These are phyloP conservation scores for Amylostereum chailletii DNA, from an alignment of 1,284 basidiomycete species.

Conservation along the genomic window DNA sequence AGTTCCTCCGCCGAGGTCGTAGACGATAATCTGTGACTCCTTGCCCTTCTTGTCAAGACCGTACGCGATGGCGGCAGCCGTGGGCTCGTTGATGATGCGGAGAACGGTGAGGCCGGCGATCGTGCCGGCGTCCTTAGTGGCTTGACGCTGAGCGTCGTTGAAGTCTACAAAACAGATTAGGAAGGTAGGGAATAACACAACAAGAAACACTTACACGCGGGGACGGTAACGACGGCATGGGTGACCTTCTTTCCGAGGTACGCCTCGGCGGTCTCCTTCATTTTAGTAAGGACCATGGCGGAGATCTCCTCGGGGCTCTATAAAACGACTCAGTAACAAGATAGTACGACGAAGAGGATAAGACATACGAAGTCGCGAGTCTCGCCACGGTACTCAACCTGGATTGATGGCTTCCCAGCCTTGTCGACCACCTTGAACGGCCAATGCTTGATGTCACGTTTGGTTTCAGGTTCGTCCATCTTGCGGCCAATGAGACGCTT, in stretches of 20 bases:
- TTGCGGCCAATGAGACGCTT: constrained; percentile 95
- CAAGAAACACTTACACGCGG: constrained; percentile 58
- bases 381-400: constrained; percentile 83
- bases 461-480: constrained; percentile 70
- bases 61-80: constrained; percentile 96
- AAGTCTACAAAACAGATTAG: constrained; percentile 48
- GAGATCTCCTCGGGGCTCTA: constrained; percentile 84
- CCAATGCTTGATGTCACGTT: constrained; percentile 84
- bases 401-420: constrained; percentile 79
- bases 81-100: constrained; percentile 99
- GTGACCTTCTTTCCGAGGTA: constrained; percentile 96
- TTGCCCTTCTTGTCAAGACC: constrained; percentile 95
- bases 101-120: constrained; percentile 95
- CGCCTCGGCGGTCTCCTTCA: constrained; percentile 99
- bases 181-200: neutral
- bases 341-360: neutral
- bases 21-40: constrained; percentile 95
- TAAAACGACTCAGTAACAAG: neutral
- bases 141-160: constrained; percentile 98
- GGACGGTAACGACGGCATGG: constrained; percentile 96
- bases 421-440: constrained; percentile 79
- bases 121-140: constrained; percentile 96
- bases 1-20: constrained; percentile 80
- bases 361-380: constrained; percentile 66
- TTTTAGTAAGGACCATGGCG: constrained; percentile 93